Percentiles rank a stretch among this genome's conserved stretches.
phyloP scores from a whole-genome alignment of 768 basidiomycete species.

The Lactarius vividus region DNA sequence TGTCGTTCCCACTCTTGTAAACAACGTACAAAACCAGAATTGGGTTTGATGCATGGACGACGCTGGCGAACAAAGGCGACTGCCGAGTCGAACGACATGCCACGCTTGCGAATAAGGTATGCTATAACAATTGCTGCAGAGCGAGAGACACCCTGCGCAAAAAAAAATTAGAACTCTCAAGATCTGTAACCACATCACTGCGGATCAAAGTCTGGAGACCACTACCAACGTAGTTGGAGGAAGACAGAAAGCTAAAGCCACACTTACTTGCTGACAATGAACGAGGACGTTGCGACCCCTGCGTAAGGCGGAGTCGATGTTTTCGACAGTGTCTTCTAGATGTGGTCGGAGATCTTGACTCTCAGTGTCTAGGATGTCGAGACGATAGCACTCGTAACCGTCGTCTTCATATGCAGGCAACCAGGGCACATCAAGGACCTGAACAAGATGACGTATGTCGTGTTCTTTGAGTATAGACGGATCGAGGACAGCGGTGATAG shows the following conservation, averaged over 20 bases:
- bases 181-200: constrained; percentile 3
- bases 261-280: constrained; percentile 76
- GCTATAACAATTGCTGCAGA: constrained; percentile 75
- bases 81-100: constrained; percentile 70
- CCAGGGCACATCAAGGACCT: constrained; percentile 68
- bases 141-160: constrained; percentile 70
- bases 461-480: constrained; percentile 47
- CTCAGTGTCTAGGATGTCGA: constrained; percentile 63
- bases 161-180: neutral
- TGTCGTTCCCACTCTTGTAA: constrained; percentile 28
- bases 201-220: constrained; percentile 15
- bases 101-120: constrained; percentile 72
- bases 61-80: constrained; percentile 57
- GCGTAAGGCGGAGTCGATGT: constrained; percentile 61
- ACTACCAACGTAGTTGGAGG: constrained; percentile 14
- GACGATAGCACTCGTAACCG: constrained; percentile 53
- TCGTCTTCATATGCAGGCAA: constrained; percentile 40
- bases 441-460: constrained; percentile 58
- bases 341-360: constrained; percentile 63
- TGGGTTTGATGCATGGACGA: constrained; percentile 73
- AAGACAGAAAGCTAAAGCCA: constrained; percentile 2
- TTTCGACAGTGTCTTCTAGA: constrained; percentile 62
- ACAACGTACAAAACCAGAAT: constrained; percentile 62
- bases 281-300: constrained; percentile 67
- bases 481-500: constrained; percentile 59